phyloP scores from a whole-genome alignment of 108 stramenopile species.

The Fragilariopsis cylindrus region DNA sequence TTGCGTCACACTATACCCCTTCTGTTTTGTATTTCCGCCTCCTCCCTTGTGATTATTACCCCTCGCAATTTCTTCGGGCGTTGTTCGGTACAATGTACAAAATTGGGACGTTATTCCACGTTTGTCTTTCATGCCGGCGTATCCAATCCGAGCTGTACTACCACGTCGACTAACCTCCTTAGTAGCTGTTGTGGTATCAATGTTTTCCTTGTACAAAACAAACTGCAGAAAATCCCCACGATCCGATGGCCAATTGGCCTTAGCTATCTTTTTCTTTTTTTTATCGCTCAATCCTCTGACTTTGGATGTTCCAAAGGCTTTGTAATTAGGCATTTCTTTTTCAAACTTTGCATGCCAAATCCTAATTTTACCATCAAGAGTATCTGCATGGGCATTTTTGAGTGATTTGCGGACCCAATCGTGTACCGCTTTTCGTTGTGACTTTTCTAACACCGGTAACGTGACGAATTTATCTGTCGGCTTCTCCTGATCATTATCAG shows the following conservation, averaged over 20 bases:
- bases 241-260: slow-evolving; percentile 58
- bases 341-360: slow-evolving; percentile 74
- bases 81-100: slow-evolving; percentile 73
- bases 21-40: slow-evolving; percentile 57
- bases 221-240: slow-evolving; percentile 82
- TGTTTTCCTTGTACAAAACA: slow-evolving; percentile 89
- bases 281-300: slow-evolving; percentile 21
- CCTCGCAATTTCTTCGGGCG: slow-evolving; percentile 59
- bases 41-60: slow-evolving; percentile 26
- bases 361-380: slow-evolving; percentile 62
- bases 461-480: slow-evolving; percentile 48
- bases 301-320: slow-evolving; percentile 37
- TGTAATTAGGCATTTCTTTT: slow-evolving; percentile 74
- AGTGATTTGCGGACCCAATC: slow-evolving; percentile 51
- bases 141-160: slow-evolving; percentile 54
- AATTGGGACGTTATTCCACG: slow-evolving; percentile 89
- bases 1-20: slow-evolving; percentile 56
- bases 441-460: slow-evolving; percentile 60
- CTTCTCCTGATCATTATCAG: slow-evolving; percentile 2
- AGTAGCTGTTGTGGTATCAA: slow-evolving; percentile 78
- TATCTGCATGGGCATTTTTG: slow-evolving; percentile 64
- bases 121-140: slow-evolving; percentile 94
- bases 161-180: slow-evolving; percentile 72
- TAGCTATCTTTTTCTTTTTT: slow-evolving; percentile 36
- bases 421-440: slow-evolving; percentile 65